These are phyloP conservation scores for Silene coronaria DNA, from an alignment of 179 eudicot genomes.

Conservation along the genomic window DNA sequence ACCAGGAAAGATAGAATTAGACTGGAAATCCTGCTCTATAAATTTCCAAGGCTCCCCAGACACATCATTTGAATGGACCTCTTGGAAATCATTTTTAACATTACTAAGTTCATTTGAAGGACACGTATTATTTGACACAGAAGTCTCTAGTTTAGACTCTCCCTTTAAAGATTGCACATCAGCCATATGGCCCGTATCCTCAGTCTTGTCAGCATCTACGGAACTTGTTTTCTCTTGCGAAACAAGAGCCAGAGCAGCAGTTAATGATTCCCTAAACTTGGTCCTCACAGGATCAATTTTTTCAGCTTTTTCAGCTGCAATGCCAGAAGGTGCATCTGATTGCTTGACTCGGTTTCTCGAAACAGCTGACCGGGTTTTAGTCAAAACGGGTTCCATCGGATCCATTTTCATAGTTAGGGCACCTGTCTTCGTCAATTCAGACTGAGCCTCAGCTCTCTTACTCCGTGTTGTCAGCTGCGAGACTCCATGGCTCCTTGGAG, in stretches of 20 bases:
- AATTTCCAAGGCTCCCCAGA: conserved; percentile 23
- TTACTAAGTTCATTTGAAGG: background rate
- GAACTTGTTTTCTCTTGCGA: conserved; percentile 11
- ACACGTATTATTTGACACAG: background rate
- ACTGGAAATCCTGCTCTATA: conserved; percentile 13
- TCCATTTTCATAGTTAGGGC: background rate
- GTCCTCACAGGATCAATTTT: conserved; percentile 7
- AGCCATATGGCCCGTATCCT: background rate
- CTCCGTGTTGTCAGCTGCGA: background rate
- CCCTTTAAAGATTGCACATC: background rate
- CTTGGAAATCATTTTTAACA: conserved; percentile 2
- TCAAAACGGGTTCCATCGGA: background rate
- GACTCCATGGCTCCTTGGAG: conserved; percentile 1
- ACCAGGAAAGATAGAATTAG: conserved; percentile 8
- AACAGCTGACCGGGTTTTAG: conserved; percentile 9
- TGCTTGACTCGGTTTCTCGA: background rate
- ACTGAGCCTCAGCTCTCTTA: conserved; percentile 4
- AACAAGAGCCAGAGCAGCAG: conserved; percentile 15
- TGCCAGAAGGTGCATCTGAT: conserved; percentile 8
- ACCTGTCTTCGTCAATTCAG: background rate
- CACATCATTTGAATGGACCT: conserved; percentile 4
- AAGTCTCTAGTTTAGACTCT: background rate
- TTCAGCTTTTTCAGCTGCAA: background rate
- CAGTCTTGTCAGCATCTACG: background rate
- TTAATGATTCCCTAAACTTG: conserved; percentile 15